These are phyloP conservation scores for Monosporozyma servazzii DNA, from an alignment of 805 yeast genomes.

Conservation along the genomic window DNA sequence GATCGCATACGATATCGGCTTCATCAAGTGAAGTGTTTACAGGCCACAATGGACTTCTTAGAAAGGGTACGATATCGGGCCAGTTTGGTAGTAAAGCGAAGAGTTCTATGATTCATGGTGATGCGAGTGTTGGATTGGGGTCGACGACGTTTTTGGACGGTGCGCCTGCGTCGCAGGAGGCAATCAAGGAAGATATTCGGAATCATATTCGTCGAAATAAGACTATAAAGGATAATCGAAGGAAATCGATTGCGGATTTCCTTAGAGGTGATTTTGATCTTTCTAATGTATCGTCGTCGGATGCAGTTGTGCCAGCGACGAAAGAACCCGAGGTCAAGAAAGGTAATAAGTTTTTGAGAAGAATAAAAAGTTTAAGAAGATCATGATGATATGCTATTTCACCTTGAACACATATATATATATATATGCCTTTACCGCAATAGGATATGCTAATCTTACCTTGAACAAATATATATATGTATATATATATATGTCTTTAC, in stretches of 20 bases:
- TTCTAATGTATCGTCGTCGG: conserved; percentile 2
- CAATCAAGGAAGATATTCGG: conserved; percentile 30
- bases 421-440: too few species aligned
- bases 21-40: conserved; percentile 30
- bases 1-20: conserved; percentile 10
- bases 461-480: neutral
- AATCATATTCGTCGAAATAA: conserved; percentile 57
- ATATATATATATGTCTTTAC: neutral
- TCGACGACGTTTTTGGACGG: conserved; percentile 90
- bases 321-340: conserved; percentile 20
- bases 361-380: conserved; percentile 74
- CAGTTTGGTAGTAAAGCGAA: conserved; percentile 66
- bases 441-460: too few species aligned
- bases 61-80: conserved; percentile 40
- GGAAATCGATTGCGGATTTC: conserved; percentile 19
- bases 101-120: conserved; percentile 63
- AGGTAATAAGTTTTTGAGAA: conserved; percentile 56
- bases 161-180: conserved; percentile 68
- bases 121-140: conserved; percentile 79
- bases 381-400: neutral
- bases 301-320: conserved; percentile 11
- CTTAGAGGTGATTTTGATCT: conserved; percentile 19
- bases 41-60: conserved; percentile 23
- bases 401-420: too few species aligned
- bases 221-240: conserved; percentile 31